Conservation (phyloP, 306 rosid species). For the Glycine soja region DNA sequence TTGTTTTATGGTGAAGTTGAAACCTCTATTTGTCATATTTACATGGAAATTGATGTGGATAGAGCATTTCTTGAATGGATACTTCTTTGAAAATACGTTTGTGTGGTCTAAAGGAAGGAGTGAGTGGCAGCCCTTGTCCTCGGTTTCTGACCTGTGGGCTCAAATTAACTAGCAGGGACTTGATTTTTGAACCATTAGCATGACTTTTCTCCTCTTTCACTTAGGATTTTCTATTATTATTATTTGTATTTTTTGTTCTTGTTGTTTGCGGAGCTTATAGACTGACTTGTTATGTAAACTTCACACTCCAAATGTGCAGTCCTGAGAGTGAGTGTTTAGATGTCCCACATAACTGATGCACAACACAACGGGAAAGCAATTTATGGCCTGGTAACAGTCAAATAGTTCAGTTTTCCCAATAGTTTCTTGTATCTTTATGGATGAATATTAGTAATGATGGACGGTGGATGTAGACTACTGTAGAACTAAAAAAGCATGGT, state of each 20-base stretch:
- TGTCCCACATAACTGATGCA: background rate
- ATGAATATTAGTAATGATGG: slow-evolving; percentile 4
- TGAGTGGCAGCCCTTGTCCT: slow-evolving; percentile 83
- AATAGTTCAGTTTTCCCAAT: slow-evolving; percentile 15
- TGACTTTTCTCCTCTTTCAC: slow-evolving; percentile 10
- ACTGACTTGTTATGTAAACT: slow-evolving; percentile 48
- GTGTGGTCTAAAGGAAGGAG: slow-evolving; percentile 92
- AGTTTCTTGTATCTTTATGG: background rate
- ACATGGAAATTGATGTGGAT: slow-evolving; percentile 61
- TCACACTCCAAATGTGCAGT: no score
- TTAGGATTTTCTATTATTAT: background rate
- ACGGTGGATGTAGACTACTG: background rate
- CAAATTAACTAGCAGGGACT: slow-evolving; percentile 49
- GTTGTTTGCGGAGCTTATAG: slow-evolving; percentile 38
- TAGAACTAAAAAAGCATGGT: background rate
- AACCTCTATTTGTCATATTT: slow-evolving; percentile 57
- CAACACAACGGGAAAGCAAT: slow-evolving; percentile 5
- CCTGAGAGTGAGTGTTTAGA: no score
- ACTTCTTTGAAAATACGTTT: slow-evolving; percentile 65
- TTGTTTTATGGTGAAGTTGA: slow-evolving; percentile 54
- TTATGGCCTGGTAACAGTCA: background rate
- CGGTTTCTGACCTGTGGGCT: slow-evolving; percentile 67
- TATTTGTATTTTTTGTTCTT: no score
- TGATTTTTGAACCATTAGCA: slow-evolving; percentile 58
- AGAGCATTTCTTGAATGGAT: slow-evolving; percentile 89